phyloP scores from a whole-genome alignment of 768 basidiomycete genomes.

The Auricularia heimuer region DNA sequence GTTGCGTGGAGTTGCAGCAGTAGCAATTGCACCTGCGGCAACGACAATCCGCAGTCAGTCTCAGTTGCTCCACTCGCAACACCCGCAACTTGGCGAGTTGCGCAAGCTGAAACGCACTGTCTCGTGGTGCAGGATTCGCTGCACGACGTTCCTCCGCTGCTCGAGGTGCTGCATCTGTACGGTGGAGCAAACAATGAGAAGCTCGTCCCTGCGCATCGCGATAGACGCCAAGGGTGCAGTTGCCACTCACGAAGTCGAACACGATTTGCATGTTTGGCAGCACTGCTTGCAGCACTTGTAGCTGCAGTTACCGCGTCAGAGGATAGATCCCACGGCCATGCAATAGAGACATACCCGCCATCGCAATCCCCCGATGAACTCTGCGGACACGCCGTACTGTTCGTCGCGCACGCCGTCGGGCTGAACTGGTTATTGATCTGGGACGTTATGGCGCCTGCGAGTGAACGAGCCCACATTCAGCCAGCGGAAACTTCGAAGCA shows the following conservation, averaged over 20 bases:
- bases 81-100: background rate
- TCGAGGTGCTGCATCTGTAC: background rate
- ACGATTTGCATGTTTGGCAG: background rate
- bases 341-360: background rate
- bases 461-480: too few relatives aligned
- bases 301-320: background rate
- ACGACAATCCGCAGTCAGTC: too few relatives aligned
- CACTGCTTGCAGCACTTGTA: background rate
- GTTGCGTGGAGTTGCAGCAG: background rate
- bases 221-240: background rate
- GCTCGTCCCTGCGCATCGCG: too few relatives aligned
- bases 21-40: background rate
- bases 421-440: constrained; percentile 1
- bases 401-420: background rate
- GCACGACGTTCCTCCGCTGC: background rate
- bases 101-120: background rate
- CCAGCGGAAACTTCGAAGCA: background rate
- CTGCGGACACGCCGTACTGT: background rate
- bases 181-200: background rate
- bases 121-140: background rate
- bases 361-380: background rate
- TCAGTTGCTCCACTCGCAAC: too few relatives aligned
- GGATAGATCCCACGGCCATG: background rate
- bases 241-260: background rate
- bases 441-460: background rate